These are phyloP conservation scores for Annulohypoxylon nitens DNA, from an alignment of 495 filamentous ascomycete genomes.

Conservation along the genomic window DNA sequence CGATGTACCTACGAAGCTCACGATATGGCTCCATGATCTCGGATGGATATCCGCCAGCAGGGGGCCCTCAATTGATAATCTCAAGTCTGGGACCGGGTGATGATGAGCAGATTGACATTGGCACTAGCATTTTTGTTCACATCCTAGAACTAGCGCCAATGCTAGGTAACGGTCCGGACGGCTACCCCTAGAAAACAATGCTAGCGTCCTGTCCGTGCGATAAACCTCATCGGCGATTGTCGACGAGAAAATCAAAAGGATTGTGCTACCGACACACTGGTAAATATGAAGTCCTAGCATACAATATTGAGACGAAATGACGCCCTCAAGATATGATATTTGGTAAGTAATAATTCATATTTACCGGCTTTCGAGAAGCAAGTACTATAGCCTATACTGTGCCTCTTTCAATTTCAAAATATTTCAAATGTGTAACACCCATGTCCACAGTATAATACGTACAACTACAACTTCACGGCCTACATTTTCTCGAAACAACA, in stretches of 20 bases:
- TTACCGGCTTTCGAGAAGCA: neutral
- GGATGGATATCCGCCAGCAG: constrained; percentile 22
- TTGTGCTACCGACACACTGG: constrained; percentile 1
- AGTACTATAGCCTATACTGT: constrained; percentile 3
- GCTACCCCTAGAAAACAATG: constrained; percentile 14
- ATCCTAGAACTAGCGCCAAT: constrained; percentile 22
- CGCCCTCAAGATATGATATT: neutral
- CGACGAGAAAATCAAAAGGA: constrained; percentile 6
- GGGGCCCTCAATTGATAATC: constrained; percentile 1
- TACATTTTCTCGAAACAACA: constrained; percentile 15
- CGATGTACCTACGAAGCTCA: constrained; percentile 12
- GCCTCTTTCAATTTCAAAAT: neutral
- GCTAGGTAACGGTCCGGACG: constrained; percentile 20
- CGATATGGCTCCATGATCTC: constrained; percentile 30
- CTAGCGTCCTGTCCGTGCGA: constrained; percentile 19
- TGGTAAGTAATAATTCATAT: neutral
- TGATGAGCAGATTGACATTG: constrained; percentile 10
- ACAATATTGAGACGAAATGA: neutral
- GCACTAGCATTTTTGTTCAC: constrained; percentile 19
- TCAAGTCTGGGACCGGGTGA: neutral
- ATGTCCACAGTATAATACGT: constrained; percentile 17
- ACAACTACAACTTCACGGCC: neutral
- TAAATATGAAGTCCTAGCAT: neutral
- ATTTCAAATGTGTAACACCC: constrained; percentile 3
- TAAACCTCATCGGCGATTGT: constrained; percentile 20